Conservation (phyloP, 257 asterid species). For the Sherardia arvensis region DNA sequence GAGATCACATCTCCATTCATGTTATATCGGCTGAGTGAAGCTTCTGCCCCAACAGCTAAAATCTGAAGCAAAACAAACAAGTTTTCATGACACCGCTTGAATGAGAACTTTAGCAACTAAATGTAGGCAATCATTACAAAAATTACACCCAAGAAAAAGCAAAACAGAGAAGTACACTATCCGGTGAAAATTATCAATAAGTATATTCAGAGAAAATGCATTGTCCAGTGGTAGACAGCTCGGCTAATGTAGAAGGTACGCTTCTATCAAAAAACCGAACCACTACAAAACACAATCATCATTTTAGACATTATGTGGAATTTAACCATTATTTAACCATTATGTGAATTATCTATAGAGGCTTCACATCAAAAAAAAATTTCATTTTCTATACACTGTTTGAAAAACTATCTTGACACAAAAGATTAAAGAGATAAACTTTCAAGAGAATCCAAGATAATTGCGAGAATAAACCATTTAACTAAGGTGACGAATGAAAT, state of each 20-base stretch:
- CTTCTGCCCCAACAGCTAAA: constrained; percentile 82
- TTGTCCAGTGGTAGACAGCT: background rate
- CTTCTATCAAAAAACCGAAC: background rate
- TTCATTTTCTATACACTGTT: background rate
- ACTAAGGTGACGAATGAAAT: constrained; percentile 8
- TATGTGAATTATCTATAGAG: background rate
- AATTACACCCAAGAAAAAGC: background rate
- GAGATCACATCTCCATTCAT: constrained; percentile 73
- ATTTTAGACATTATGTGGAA: background rate
- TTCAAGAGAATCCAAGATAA: background rate
- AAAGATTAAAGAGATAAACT: background rate
- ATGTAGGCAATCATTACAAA: background rate
- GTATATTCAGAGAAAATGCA: background rate
- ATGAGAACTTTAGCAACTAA: background rate
- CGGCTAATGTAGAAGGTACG: background rate
- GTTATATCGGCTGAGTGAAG: constrained; percentile 56
- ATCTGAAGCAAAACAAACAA: constrained; percentile 38
- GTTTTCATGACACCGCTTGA: background rate
- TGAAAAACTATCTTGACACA: background rate
- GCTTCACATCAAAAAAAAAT: background rate
- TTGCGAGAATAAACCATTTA: background rate
- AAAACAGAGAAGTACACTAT: background rate
- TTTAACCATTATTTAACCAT: background rate
- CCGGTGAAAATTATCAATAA: background rate
- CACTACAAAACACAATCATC: background rate